phyloP scores from a whole-genome alignment of 371 early-diverging fungal species.

The Paraphysoderma sedebokerense region DNA sequence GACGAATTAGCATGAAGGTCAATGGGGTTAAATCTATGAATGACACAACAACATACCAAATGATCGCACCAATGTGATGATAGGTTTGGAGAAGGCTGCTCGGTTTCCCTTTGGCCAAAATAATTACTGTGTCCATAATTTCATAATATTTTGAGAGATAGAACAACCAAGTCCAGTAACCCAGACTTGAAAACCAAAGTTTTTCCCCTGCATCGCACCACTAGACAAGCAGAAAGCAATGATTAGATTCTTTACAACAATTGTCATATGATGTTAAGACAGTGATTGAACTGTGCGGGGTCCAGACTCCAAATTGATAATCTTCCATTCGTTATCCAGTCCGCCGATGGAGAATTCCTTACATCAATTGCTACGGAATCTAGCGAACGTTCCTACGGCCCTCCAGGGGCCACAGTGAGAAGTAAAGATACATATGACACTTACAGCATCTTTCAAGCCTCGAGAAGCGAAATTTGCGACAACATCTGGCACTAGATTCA shows the following conservation, averaged over 20 bases:
- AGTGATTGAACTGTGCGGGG: background rate
- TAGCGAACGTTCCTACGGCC: constrained; percentile 7
- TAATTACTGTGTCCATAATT: constrained; percentile 69
- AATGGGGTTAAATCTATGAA: background rate
- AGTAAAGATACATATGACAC: no score
- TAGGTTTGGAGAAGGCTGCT: constrained; percentile 69
- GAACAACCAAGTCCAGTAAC: constrained; percentile 62
- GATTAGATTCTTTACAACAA: no score
- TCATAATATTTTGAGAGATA: constrained; percentile 80
- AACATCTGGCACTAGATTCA: constrained; percentile 36
- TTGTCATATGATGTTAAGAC: background rate
- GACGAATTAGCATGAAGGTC: no score
- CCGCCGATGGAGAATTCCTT: background rate
- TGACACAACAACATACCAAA: constrained; percentile 21
- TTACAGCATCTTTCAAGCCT: constrained; percentile 26
- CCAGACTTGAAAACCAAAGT: constrained; percentile 50
- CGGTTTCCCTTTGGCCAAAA: constrained; percentile 48
- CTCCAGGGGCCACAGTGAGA: constrained; percentile 16
- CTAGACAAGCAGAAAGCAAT: constrained; percentile 12
- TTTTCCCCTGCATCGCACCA: constrained; percentile 46
- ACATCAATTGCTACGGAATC: background rate
- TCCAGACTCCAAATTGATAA: background rate
- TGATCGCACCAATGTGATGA: constrained; percentile 78
- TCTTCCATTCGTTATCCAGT: background rate
- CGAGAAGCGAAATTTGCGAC: constrained; percentile 21